Evolutionary conservation across 495 filamentous ascomycete genomes (phyloP).

Genomic region (Penicillium robsamsonii): DNA sequence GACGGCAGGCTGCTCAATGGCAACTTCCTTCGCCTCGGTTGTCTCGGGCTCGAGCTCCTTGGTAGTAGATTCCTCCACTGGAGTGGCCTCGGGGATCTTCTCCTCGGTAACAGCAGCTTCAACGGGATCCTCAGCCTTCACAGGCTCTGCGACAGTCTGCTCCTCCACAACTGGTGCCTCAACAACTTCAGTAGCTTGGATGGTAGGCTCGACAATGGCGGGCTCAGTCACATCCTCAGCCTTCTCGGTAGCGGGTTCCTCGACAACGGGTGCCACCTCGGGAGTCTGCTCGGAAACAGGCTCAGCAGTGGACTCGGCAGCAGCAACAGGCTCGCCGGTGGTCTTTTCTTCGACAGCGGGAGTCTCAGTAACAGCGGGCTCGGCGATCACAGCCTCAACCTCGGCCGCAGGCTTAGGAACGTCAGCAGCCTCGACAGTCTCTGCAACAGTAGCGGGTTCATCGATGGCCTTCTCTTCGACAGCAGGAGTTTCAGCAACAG

Average conservation of each 20-base stretch:
- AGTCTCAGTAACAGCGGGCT: constrained; percentile 8
- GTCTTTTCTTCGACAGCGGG: not conserved
- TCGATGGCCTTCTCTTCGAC: constrained; percentile 6
- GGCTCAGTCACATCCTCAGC: not conserved
- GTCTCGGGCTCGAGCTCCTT: constrained; percentile 12
- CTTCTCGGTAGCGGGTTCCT: not conserved
- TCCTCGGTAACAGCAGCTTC: constrained; percentile 6
- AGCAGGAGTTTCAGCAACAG: constrained; percentile 2
- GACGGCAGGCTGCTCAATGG: constrained; percentile 1
- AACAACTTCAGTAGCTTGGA: constrained; percentile 1
- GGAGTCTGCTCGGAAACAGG: not conserved
- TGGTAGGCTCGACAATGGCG: constrained; percentile 5
- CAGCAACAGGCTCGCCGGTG: not conserved
- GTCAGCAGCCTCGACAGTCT: not conserved
- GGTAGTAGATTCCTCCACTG: constrained; percentile 5
- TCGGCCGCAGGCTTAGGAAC: not conserved
- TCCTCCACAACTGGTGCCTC: constrained; percentile 12
- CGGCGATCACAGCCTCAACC: constrained; percentile 9
- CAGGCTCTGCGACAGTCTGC: constrained; percentile 4
- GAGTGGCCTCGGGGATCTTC: not conserved
- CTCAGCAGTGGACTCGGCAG: not conserved
- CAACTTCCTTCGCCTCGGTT: constrained; percentile 10
- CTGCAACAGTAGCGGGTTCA: not conserved
- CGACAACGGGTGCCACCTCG: constrained; percentile 2
- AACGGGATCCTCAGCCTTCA: not conserved